A percentile compares a stretch with the other conserved stretches of the same genome.
These are phyloP conservation scores for Backusella morwellensis DNA, from an alignment of 192 early-diverging fungal species.

Conservation along the genomic window DNA sequence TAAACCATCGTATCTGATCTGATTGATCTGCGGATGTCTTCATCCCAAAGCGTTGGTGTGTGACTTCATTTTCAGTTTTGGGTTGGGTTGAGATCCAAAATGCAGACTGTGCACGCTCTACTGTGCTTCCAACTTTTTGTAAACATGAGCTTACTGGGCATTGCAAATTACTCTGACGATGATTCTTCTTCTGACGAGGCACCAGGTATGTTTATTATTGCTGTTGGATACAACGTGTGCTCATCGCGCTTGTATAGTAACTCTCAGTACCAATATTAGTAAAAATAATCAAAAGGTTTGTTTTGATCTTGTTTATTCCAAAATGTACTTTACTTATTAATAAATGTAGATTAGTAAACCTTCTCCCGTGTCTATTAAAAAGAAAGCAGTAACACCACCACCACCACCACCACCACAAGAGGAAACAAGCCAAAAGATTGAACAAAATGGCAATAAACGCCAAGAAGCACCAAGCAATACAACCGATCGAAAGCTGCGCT, in stretches of 20 bases:
- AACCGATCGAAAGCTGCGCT: not conserved
- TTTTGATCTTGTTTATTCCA: not conserved
- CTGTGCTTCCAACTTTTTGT: not conserved
- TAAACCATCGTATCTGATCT: no score
- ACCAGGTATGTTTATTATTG: not conserved
- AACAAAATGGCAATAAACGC: not conserved
- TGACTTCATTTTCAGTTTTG: not conserved
- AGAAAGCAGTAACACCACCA: not conserved
- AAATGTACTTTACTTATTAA: not conserved
- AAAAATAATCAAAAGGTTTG: not conserved
- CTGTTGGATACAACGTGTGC: no score
- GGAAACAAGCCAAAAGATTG: not conserved
- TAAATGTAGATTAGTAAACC: conserved; percentile 2
- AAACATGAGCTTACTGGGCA: not conserved
- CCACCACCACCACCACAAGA: no score
- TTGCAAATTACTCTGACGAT: conserved; percentile 34
- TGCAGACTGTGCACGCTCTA: not conserved
- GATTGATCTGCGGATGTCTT: no score
- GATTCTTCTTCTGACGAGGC: conserved; percentile 23
- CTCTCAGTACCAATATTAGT: not conserved
- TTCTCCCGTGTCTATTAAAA: not conserved
- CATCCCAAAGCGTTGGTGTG: not conserved
- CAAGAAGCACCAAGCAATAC: not conserved
- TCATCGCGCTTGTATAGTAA: not conserved
- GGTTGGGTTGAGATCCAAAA: not conserved